Evolutionary conservation across 805 yeast genomes (phyloP).

Genomic region (Wickerhamiella nectarea): DNA sequence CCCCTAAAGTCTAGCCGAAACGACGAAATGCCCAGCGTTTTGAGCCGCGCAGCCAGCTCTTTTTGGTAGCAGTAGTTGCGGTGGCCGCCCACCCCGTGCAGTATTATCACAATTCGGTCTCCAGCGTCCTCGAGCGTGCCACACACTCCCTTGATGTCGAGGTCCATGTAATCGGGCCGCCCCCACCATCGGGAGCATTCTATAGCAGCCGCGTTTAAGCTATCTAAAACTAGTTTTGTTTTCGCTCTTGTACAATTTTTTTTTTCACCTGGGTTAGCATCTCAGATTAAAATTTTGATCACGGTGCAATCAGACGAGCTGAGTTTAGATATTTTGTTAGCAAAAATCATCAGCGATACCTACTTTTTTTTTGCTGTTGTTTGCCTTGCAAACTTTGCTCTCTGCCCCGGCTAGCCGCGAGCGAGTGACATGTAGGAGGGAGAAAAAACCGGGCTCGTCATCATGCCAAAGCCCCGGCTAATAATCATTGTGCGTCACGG

Average conservation of each 20-base stretch:
- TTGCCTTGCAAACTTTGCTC: too few species aligned
- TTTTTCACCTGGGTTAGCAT: too few species aligned
- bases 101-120: slow-evolving; percentile 36
- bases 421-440: too few species aligned
- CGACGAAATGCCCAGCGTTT: slow-evolving; percentile 45
- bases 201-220: too few species aligned
- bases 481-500: slow-evolving; percentile 82
- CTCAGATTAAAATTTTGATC: slow-evolving; percentile 8
- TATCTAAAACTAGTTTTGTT: too few species aligned
- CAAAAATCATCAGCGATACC: slow-evolving; percentile 9
- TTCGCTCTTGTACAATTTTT: too few species aligned
- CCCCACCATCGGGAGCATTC: too few species aligned
- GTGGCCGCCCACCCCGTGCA: slow-evolving; percentile 82
- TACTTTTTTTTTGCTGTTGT: too few species aligned
- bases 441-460: too few species aligned
- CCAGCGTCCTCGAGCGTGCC: slow-evolving; percentile 4
- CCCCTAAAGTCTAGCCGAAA: slow-evolving; percentile 76
- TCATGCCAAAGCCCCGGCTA: slow-evolving; percentile 28
- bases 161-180: neutral
- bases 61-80: slow-evolving; percentile 66
- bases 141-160: neutral
- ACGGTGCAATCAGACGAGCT: slow-evolving; percentile 11
- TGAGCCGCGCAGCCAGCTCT: slow-evolving; percentile 41
- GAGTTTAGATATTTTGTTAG: slow-evolving; percentile 4
- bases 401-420: too few species aligned